Evolutionary conservation across 139 green algal genomes (phyloP).

Genomic region (Chlorella sp.): DNA sequence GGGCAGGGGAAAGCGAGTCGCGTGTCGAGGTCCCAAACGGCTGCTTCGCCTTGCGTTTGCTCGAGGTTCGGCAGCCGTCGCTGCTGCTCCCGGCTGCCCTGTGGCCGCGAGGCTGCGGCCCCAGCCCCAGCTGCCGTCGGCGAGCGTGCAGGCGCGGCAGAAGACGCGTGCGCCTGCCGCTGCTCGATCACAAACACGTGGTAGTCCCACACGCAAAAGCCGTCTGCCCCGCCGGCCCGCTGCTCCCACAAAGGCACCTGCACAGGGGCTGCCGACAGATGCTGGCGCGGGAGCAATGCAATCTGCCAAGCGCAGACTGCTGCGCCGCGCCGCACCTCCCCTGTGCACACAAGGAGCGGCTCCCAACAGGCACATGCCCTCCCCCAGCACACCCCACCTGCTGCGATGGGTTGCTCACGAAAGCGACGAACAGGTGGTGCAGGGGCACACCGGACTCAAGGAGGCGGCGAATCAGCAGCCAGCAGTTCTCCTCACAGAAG

Average conservation of each 20-base stretch:
- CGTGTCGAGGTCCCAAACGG: conserved; percentile 4
- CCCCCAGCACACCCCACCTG: conserved; percentile 5
- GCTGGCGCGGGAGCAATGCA: background rate
- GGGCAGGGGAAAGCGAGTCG: conserved; percentile 45
- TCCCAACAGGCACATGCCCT: background rate
- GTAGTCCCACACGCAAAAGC: conserved; percentile 53
- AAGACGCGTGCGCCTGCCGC: conserved; percentile 24
- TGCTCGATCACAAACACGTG: conserved; percentile 38
- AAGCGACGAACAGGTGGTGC: conserved; percentile 35
- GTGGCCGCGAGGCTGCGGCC: background rate
- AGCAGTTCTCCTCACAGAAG: conserved; percentile 60
- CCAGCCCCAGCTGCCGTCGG: background rate
- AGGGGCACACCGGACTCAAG: background rate
- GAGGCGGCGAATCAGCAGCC: conserved; percentile 15
- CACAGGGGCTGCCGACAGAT: background rate
- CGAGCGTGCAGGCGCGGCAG: conserved; percentile 38
- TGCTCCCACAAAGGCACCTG: conserved; percentile 50
- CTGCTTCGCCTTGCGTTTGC: background rate
- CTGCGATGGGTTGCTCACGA: conserved; percentile 43
- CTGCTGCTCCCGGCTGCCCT: background rate
- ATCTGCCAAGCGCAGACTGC: background rate
- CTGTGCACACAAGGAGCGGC: background rate
- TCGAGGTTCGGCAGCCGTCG: background rate
- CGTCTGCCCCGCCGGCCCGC: conserved; percentile 4
- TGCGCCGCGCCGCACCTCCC: background rate